Base-by-base conservation (phyloP, 768 basidiomycete genomes). In the Lyophyllum decastes region DNA sequence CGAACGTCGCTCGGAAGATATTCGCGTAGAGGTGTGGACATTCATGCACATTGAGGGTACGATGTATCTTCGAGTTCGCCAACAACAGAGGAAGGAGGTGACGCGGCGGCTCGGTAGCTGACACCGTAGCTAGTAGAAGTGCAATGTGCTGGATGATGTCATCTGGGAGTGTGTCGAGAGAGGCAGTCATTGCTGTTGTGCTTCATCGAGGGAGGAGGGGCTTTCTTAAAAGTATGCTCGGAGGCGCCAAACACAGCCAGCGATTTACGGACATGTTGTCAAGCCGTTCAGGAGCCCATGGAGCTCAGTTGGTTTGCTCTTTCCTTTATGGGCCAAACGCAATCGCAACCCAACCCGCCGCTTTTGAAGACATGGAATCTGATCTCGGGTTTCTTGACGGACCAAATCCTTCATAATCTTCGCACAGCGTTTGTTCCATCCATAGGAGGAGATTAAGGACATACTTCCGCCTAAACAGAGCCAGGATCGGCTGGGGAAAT, bases 71-170 rank as follows among this genome's bases (percentile, higher is more conserved):
- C 0, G 78, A 78, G 57, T 72, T 80, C 19, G 82, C 79, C 56
- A 79, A 67, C 49, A 81, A 65, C 34, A 89, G 73, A 9, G 69
- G 64, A 30, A 76, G 65, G 57, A 89, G 67, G 45, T 73, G 66
- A 38, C 61, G 67, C 12, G 80, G 83, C 11, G 81, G 66, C 0
- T 72, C 73, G 16, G 72, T 69, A 21, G 71, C 62, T 3, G 76
- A 74, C 1, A 70, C 66, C 12, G 79, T 72, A 30, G 75, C 76
- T 27, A 75, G 71, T 43, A 82, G 73, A 58, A 79, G 73, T 12
- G 83, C 84, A 33, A 89, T 78, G 60, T 82, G 72, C 44, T 80
- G 80, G 17, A 89, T 77, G 60, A 89, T 68, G 63, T 88, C 85
- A 62, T 70, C 70, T 21, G 87, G 85, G 35, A 87, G 65, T 2